These are phyloP conservation scores for Solanum corneliomulleri DNA, from an alignment of 257 asterid genomes.

Conservation along the genomic window DNA sequence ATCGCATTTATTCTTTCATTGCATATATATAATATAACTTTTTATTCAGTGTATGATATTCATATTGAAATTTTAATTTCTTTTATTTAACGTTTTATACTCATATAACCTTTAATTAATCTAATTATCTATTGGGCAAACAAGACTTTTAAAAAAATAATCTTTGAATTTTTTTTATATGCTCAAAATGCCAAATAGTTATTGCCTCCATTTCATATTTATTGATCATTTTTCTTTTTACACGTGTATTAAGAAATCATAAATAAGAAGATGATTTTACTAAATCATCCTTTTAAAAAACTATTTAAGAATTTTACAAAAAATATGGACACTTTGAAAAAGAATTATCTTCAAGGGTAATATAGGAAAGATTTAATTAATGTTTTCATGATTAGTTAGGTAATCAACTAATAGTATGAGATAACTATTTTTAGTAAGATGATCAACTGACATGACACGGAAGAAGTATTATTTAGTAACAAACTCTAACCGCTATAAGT, in stretches of 20 bases:
- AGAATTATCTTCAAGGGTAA: neutral
- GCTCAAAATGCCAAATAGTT: neutral
- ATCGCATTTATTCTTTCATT: neutral
- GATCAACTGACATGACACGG: neutral
- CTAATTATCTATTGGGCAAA: neutral
- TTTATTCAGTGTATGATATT: neutral
- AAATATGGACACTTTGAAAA: neutral
- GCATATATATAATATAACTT: neutral
- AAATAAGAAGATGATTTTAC: too few species aligned
- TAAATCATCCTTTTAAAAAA: neutral
- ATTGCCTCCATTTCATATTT: neutral
- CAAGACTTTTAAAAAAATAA: fast-evolving
- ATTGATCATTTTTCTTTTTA: too few species aligned
- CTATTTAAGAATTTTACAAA: neutral
- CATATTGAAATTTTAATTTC: neutral
- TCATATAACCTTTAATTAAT: neutral
- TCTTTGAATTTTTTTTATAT: neutral
- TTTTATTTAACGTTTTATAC: neutral
- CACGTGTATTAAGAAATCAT: neutral
- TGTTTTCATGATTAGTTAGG: too few species aligned
- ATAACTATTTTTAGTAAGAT: too few species aligned
- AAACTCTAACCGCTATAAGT: neutral
- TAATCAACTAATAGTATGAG: neutral
- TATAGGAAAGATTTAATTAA: neutral
- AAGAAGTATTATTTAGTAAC: too few species aligned